These are phyloP conservation scores for Fusarium sacchari DNA, from an alignment of 2,329 filamentous ascomycete species.

Conservation along the genomic window DNA sequence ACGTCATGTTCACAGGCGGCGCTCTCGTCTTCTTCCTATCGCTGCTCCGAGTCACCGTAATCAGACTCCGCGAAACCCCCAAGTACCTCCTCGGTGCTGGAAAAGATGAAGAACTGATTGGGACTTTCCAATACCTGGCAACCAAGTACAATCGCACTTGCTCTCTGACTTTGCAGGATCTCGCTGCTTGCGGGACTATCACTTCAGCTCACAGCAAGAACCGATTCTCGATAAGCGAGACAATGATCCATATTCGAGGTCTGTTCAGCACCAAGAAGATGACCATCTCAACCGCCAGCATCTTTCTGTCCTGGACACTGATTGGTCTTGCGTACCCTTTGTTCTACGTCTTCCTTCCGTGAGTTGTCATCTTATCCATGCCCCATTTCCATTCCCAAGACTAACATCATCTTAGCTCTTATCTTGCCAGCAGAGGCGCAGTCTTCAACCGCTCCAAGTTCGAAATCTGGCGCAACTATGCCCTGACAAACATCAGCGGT, in stretches of 20 bases:
- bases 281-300: constrained; percentile 10
- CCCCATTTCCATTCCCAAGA: too few relatives aligned
- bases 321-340: constrained; percentile 79
- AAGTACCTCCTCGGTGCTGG: constrained; percentile 6
- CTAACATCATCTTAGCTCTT: constrained; percentile 52
- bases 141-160: constrained; percentile 7
- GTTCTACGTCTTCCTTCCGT: constrained; percentile 78
- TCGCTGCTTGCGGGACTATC: constrained; percentile 7
- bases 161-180: constrained; percentile 2
- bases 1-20: constrained; percentile 28
- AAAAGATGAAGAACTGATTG: constrained; percentile 2
- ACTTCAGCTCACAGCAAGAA: constrained; percentile 48
- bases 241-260: background rate
- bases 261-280: constrained; percentile 15
- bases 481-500: constrained; percentile 72
- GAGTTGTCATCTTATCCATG: too few relatives aligned
- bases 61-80: constrained; percentile 7
- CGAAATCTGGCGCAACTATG: constrained; percentile 18
- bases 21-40: constrained; percentile 12
- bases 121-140: constrained; percentile 2
- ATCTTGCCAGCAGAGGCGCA: constrained; percentile 55
- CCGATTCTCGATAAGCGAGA: constrained; percentile 47
- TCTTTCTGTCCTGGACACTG: constrained; percentile 49
- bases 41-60: constrained; percentile 1
- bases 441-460: background rate